These are phyloP conservation scores for Cordyceps militaris DNA, from an alignment of 2,329 filamentous ascomycete genomes.

Conservation along the genomic window DNA sequence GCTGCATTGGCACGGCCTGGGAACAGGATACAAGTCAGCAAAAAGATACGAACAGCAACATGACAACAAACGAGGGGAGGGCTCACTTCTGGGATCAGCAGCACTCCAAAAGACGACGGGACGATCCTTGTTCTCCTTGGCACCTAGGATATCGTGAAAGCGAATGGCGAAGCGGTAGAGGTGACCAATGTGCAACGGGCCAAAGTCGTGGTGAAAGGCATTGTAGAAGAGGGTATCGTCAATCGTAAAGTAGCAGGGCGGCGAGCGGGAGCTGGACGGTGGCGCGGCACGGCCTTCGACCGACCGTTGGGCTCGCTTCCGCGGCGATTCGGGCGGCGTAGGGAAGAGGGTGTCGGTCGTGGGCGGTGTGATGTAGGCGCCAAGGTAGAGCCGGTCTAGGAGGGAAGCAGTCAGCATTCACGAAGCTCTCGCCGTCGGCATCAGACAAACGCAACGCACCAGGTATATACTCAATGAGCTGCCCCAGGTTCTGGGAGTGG, in stretches of 20 bases:
- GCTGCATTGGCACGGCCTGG: conserved; percentile 85
- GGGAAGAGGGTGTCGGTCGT: conserved; percentile 79
- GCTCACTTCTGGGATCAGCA: conserved; percentile 79
- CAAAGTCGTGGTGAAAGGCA: conserved; percentile 97
- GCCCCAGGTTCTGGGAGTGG: conserved; percentile 59
- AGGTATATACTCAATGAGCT: conserved; percentile 94
- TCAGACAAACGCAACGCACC: conserved; percentile 48
- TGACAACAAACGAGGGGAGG: conserved; percentile 19
- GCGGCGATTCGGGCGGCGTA: conserved; percentile 42
- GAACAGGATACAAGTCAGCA: neutral
- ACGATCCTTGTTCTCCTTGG: conserved; percentile 80
- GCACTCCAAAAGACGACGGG: conserved; percentile 95
- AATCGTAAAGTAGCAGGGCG: conserved; percentile 91
- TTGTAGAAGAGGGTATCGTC: conserved; percentile 94
- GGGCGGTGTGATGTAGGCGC: conserved; percentile 79
- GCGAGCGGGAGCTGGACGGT: conserved; percentile 27
- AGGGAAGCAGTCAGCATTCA: conserved; percentile 15
- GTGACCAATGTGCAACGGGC: conserved; percentile 93
- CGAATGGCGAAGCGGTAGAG: conserved; percentile 93
- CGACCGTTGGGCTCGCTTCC: conserved; percentile 46
- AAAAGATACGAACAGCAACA: neutral
- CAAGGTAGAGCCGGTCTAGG: conserved; percentile 87
- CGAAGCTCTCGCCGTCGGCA: neutral
- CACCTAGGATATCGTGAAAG: conserved; percentile 90
- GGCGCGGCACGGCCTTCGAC: conserved; percentile 44